These are phyloP conservation scores for Ceratocystis cubensis DNA, from an alignment of 2,329 filamentous ascomycete species.

Conservation along the genomic window DNA sequence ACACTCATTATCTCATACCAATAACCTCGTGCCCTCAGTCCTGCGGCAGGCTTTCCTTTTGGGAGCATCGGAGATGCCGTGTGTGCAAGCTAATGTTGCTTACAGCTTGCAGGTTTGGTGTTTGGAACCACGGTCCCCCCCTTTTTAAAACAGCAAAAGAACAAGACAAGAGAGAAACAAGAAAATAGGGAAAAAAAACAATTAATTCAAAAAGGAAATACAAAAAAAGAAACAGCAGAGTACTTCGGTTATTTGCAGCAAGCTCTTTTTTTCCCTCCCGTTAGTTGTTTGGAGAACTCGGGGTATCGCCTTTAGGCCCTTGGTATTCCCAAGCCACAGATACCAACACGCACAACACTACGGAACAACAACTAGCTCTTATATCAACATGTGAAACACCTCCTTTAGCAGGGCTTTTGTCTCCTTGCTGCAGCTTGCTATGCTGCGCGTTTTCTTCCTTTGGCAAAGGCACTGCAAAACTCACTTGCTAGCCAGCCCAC, in stretches of 20 bases:
- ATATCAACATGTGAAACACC: background rate
- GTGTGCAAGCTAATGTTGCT: conserved; percentile 1
- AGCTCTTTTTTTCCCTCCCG: background rate
- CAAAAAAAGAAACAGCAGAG: background rate
- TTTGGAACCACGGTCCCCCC: too few species aligned
- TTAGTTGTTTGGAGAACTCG: background rate
- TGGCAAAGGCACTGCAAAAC: too few species aligned
- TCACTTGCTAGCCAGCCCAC: too few species aligned
- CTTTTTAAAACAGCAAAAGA: background rate
- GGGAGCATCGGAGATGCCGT: conserved; percentile 12
- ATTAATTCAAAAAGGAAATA: background rate
- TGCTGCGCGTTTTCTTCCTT: too few species aligned
- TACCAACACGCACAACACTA: background rate
- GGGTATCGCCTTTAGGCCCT: background rate
- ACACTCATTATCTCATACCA: too few species aligned
- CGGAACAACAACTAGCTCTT: background rate
- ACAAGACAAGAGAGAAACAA: background rate
- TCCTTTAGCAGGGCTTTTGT: background rate
- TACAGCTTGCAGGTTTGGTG: background rate
- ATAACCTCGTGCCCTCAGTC: background rate
- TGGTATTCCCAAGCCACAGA: background rate
- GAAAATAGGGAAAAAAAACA: background rate
- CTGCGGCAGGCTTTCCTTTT: background rate
- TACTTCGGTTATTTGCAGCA: background rate
- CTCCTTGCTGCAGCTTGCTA: background rate